Base-by-base conservation (phyloP, 768 basidiomycete genomes). In the Mycena haematopus region DNA sequence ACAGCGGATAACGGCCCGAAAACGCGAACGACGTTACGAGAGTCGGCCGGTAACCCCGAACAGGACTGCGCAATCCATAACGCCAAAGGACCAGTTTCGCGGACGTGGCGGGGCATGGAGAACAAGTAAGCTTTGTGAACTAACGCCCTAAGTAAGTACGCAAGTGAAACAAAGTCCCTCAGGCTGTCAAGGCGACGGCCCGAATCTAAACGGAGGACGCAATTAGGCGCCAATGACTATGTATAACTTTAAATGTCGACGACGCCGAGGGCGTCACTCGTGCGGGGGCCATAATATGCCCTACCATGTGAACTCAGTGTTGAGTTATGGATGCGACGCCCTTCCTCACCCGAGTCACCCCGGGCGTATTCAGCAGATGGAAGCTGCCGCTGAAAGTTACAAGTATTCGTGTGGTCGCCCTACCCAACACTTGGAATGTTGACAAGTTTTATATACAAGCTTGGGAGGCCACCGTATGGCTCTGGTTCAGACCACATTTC, bases 171-270 rank as follows among this genome's bases (percentile, higher is more conserved):
- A 33, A 33, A 33, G 6, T 33, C 31, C 11, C 11, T 33, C 17
- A n/a, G n/a, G n/a, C 17, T 38, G n/a, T 52, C 33, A 53, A n/a
- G 52, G 8, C 36, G 36, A 36, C 36, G 36, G 50, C 24, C 64
- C 49, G 38, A 67, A 67, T 47, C 59, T 45, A 46, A 62, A 68
- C 1, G 66, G 59, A 19, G 68, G 68, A 8, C 68, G 68, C 22
- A 67, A 19, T 17, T 61, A 55, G 6, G 31, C 68, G 24, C 68
- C 68, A 19, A 69, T n/a, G n/a, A n/a, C n/a, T n/a, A n/a, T n/a
- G 53, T 13, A 67, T 42, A 42, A 67, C n/a, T n/a, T n/a, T 40
- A 22, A 69, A 69, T 15, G 62, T 45, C 5, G 29, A 31, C 4
- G 65, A 69, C 10, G 62, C 36, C 5, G 65, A 56, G 9, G 65